Base-by-base conservation (phyloP, 257 asterid species). In the Paulownia fortunei region DNA sequence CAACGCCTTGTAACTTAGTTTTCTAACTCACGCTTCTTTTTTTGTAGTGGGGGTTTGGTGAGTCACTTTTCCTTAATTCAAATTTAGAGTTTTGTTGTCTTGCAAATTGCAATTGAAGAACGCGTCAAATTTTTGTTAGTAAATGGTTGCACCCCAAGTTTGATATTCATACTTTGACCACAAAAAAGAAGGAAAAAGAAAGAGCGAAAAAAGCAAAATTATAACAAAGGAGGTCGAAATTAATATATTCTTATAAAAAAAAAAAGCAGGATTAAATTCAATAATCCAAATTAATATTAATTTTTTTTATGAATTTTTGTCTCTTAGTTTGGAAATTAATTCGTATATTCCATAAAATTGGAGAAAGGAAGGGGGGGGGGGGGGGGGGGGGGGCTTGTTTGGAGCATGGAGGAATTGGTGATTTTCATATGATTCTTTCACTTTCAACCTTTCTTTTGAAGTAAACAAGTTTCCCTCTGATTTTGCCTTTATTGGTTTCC, bases 401-500 rank as follows among this genome's bases (percentile, higher is more conserved):
- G n/a, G n/a, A n/a, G n/a, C n/a, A n/a, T n/a, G n/a, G 39, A 71
- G 77, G 34, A 34, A 61, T 58, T 63, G 82, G 80, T 79, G 60
- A 47, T 55, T 56, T 16, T 49, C 32, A 47, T 46, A 76, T 72
- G 62, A 76, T 76, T 83, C 61, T 71, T 8, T 79, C 82, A 52
- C 77, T 76, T 80, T 76, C 81, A 59, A 49, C 9, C 5, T 30
- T 46, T 15, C 59, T 42, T 59, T 82, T 58, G 41, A 65, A 62
- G 80, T 49, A 51, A 67, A 65, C 80, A 79, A 75, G 79, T 52
- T 79, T 70, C 73, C 68, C 39, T 18, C 61, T 34, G 52, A 37
- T 66, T 72, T 59, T 41, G 18, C 30, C 84, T 83, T 80, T 80
- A 83, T 60, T 76, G 82, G 75, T 76, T 34, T 67, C 44, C 39